Evolutionary conservation across 176 grass and related monocot genomes (phyloP), one percentile per base, ranked within the genome.

Genomic region (Aegilops speltoides): DNA sequence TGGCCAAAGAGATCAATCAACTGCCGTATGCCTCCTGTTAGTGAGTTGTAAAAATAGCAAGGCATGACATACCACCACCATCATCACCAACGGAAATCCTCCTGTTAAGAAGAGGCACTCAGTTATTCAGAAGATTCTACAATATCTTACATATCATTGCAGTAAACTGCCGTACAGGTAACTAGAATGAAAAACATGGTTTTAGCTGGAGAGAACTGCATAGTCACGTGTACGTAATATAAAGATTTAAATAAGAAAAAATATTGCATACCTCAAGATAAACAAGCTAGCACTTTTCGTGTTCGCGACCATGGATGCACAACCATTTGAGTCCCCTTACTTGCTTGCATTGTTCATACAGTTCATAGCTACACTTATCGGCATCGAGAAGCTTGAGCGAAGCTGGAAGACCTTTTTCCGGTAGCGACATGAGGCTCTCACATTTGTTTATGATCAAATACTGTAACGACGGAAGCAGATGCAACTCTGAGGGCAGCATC

Each of bases 371-470:
- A 69, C 64, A 68, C 10, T 7, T 4, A 33, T 68, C 64, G 3
- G 50, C 64, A 46, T 82, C 41, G 10, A 82, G 64, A 67, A 68
- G 41, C 64, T 82, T 54, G 10, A 82, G 79, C 6, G 79, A 82
- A 68, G 26, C 28, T 52, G 79, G 79, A 69, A 82, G 79, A 52
- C 79, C 79, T 3, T 67, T 34, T 10, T 67, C 2, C 3, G 79
- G 79, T 10, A 82, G 12, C 25, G 79, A 69, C 19, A 4, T 69
- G 64, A 82, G 52, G 7, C 26, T 67, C 79, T 15, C 6, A 23
- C 64, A 67, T 5, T 69, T 52, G 25, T 8, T 11, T 32, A 82
- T 82, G 19, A 68, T 69, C 64, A 82, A 54, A 14, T 82, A 16
- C 17, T 82, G 41, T 17, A 82, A 33, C 0, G 43, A 82, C 64